Conservation (phyloP, 2,329 filamentous ascomycete species). For the Pestalotiopsis sp. region DNA sequence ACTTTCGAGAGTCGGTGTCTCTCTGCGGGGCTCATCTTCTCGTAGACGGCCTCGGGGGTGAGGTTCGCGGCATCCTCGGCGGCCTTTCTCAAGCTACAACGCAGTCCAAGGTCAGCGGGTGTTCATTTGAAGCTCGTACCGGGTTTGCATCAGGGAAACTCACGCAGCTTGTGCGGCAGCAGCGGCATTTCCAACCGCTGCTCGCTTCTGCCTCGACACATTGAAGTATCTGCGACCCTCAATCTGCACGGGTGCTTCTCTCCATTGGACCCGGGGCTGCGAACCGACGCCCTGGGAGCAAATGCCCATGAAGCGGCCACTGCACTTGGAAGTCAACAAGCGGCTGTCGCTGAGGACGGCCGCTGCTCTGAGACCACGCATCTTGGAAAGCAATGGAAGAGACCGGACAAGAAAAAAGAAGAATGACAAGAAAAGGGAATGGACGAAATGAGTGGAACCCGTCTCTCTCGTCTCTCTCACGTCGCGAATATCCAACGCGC, state of each 20-base stretch:
- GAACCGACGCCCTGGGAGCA: slow-evolving; percentile 26
- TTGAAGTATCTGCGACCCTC: slow-evolving; percentile 40
- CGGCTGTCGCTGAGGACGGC: slow-evolving; percentile 38
- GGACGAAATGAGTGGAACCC: neutral
- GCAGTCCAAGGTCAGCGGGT: neutral
- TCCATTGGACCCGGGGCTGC: slow-evolving; percentile 30
- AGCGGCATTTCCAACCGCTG: slow-evolving; percentile 24
- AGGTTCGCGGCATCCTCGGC: slow-evolving; percentile 55
- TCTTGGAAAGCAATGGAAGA: slow-evolving; percentile 26
- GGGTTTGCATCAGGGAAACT: slow-evolving; percentile 15
- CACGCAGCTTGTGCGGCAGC: slow-evolving; percentile 40
- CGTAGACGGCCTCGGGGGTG: slow-evolving; percentile 64
- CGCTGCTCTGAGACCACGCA: slow-evolving; percentile 40
- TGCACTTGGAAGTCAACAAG: slow-evolving; percentile 32
- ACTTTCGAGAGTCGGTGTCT: slow-evolving; percentile 75
- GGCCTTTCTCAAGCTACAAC: slow-evolving; percentile 43
- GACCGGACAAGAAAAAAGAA: slow-evolving; percentile 13
- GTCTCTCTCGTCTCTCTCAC: neutral
- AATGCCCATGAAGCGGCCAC: slow-evolving; percentile 32
- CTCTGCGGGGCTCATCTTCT: slow-evolving; percentile 80
- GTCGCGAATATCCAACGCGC: slow-evolving; percentile 8
- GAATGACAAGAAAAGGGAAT: neutral
- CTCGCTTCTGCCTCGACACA: slow-evolving; percentile 32
- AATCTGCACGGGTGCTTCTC: slow-evolving; percentile 31
- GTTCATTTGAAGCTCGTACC: too few species aligned